Evolutionary conservation across 1,284 basidiomycete genomes (phyloP), one percentile per base, ranked within the genome.

Genomic region (Boletus albobrunnescens): DNA sequence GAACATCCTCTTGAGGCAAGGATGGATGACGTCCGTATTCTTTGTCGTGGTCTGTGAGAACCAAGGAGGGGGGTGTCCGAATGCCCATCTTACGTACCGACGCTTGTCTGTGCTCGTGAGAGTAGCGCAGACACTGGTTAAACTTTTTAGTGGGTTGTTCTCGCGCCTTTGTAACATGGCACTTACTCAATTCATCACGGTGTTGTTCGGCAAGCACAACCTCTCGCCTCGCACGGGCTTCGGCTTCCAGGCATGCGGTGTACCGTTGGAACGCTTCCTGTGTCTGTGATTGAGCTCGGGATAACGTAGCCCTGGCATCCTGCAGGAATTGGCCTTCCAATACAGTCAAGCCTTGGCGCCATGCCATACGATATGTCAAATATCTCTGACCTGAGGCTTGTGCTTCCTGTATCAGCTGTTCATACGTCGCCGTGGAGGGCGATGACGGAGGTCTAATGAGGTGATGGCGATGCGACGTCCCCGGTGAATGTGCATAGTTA

Each of bases 261-360:
- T 88, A 88, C 48, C 77, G 69, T 56, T 78, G 71, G 59, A 85
- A 85, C 3, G 84, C 76, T 37, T 87, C 85, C 56, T 86, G 81
- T 0, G 82, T 81, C 31, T 84, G 81, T 54, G 82, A 79, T 57
- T 83, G 82, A 19, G 82, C 81, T 35, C 81, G 75, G 30, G 74
- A 59, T 36, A 76, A 56, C 10, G 69, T 62, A 7, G 56, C 54
- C 23, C 75, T 68, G 14, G 75, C 69, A 43, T 67, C 67, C 50
- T 68, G 67, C 24, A 77, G 61, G 28, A 63, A 64, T 44, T 67
- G 65, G 22, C 67, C 74, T 76, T 56, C 33, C 37, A 36, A 20
- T 28, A 49, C 37, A 32, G 46, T 51, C 49, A 57, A 43, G 41
- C 35, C 39, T 39, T 26, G 50, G 43, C 36, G 36, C 26, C 44